Evolutionary conservation across 176 grass and related monocot species (phyloP).

Genomic region (Zoysia pacifica): DNA sequence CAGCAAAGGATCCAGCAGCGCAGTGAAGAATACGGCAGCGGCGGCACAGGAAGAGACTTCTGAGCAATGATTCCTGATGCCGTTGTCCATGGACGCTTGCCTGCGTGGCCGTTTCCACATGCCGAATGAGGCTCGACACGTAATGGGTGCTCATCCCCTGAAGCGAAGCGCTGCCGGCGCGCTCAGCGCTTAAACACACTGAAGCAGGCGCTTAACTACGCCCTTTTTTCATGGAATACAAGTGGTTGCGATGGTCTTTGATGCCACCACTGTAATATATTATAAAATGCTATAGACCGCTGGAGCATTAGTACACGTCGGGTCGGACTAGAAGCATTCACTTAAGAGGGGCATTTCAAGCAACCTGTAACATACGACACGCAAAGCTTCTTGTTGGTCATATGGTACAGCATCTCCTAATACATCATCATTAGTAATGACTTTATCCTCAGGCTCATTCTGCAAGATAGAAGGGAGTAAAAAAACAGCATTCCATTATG

Average conservation of each 20-base stretch:
- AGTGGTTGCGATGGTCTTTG: background rate
- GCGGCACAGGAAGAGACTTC: too few relatives aligned
- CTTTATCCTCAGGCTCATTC: constrained; percentile 62
- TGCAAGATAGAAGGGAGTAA: constrained; percentile 48
- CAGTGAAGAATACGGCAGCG: too few relatives aligned
- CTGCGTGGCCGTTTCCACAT: too few relatives aligned
- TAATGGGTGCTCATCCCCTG: too few relatives aligned
- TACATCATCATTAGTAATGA: constrained; percentile 90
- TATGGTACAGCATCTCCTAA: constrained; percentile 78
- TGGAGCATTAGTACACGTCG: background rate
- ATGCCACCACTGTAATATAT: constrained; percentile 10
- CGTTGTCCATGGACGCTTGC: too few relatives aligned
- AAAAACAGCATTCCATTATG: background rate
- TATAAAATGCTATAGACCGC: background rate
- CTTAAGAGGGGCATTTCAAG: constrained; percentile 81
- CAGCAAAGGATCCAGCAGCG: too few relatives aligned
- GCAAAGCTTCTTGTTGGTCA: constrained; percentile 82
- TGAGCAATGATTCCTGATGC: too few relatives aligned
- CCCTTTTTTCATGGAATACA: background rate
- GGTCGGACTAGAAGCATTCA: constrained; percentile 7
- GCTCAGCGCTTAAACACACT: too few relatives aligned
- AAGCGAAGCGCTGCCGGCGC: too few relatives aligned
- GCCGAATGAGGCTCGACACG: too few relatives aligned
- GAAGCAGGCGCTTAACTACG: too few relatives aligned
- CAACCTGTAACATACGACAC: constrained; percentile 72